A percentile compares a stretch with the other conserved stretches of the same genome.
Conservation (phyloP, 768 basidiomycete genomes). For the Hebeloma cylindrosporum region DNA sequence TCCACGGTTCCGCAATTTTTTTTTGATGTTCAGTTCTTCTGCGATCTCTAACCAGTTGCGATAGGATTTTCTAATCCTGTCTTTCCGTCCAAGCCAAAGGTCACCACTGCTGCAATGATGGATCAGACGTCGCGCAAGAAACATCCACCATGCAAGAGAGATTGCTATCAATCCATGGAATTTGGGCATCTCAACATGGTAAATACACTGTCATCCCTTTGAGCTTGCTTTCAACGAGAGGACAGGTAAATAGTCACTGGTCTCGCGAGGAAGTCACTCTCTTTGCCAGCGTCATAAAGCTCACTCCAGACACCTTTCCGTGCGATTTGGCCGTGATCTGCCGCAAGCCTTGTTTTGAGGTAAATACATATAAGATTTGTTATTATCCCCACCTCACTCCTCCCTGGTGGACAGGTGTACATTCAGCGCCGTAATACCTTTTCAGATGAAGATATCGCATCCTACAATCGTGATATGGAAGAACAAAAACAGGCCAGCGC, state of each 20-base stretch:
- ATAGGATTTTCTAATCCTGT: slow-evolving; percentile 1
- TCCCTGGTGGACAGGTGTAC: slow-evolving; percentile 17
- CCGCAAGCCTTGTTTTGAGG: slow-evolving; percentile 49
- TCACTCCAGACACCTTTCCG: slow-evolving; percentile 46
- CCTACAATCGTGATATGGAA: not conserved
- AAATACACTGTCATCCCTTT: not conserved
- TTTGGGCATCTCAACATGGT: slow-evolving; percentile 5
- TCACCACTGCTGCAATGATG: slow-evolving; percentile 5
- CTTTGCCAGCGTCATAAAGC: slow-evolving; percentile 37
- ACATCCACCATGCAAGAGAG: slow-evolving; percentile 1
- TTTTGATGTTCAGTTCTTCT: not conserved
- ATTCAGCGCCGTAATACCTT: slow-evolving; percentile 23
- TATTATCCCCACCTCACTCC: not conserved
- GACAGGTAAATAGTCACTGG: slow-evolving; percentile 27
- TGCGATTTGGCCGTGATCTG: slow-evolving; percentile 52
- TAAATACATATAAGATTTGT: slow-evolving; percentile 20
- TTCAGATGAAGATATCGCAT: slow-evolving; percentile 12
- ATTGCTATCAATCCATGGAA: slow-evolving; percentile 13
- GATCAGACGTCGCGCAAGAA: no score
- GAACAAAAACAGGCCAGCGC: slow-evolving; percentile 1
- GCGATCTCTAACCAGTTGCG: not conserved
- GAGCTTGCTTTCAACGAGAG: not conserved
- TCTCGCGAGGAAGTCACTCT: slow-evolving; percentile 24
- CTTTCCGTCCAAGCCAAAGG: slow-evolving; percentile 3
- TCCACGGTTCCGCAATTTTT: no score